Evolutionary conservation across 2,329 filamentous ascomycete genomes (phyloP).

Genomic region (Hawksworthiomyces lignivorus): DNA sequence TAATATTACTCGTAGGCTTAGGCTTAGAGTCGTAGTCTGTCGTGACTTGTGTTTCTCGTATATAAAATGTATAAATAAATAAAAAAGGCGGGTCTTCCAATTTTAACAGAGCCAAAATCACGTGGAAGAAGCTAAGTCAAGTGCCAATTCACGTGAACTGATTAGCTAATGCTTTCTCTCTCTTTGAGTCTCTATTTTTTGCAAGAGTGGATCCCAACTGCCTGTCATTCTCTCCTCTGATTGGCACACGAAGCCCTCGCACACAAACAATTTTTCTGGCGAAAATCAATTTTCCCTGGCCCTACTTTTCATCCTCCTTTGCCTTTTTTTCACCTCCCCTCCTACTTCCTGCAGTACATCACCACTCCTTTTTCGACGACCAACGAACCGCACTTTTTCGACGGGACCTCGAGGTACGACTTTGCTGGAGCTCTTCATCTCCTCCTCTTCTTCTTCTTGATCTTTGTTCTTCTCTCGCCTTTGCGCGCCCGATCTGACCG

Average conservation of each 20-base stretch:
- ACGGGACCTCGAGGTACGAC: slow-evolving; percentile 8
- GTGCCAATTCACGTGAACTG: background rate
- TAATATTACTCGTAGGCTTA: too few species aligned
- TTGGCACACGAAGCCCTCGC: slow-evolving; percentile 10
- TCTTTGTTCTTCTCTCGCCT: too few species aligned
- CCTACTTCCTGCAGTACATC: slow-evolving; percentile 8
- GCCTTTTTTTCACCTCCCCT: slow-evolving; percentile 9
- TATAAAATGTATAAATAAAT: slow-evolving; percentile 1
- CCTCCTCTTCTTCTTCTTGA: background rate
- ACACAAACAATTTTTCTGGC: slow-evolving; percentile 13
- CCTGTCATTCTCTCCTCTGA: background rate
- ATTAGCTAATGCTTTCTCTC: too few species aligned
- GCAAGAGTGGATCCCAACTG: too few species aligned
- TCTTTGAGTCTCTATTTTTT: too few species aligned
- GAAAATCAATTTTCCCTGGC: slow-evolving; percentile 10
- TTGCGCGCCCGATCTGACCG: too few species aligned
- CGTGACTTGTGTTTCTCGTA: too few species aligned
- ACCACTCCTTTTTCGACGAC: slow-evolving; percentile 11
- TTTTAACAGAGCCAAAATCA: background rate
- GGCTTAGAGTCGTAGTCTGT: too few species aligned
- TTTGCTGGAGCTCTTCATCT: background rate
- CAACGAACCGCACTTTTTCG: slow-evolving; percentile 12
- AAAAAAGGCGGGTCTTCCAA: background rate
- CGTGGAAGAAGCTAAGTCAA: background rate
- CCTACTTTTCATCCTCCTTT: slow-evolving; percentile 11